These are phyloP conservation scores for Nakazawaea molendinolei DNA, from an alignment of 805 yeast species.

Conservation along the genomic window DNA sequence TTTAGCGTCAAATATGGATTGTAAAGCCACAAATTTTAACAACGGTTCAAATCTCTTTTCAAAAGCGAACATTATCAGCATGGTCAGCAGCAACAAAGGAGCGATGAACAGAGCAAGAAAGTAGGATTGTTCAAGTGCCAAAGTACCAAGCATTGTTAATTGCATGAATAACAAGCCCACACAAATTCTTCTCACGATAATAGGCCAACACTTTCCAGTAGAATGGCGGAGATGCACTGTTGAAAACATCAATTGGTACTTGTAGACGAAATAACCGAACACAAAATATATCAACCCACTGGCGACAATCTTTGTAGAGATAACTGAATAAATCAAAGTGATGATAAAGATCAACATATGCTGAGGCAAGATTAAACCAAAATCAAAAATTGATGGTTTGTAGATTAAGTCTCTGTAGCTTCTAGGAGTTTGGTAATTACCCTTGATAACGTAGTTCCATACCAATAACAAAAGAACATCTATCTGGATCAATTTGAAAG, in stretches of 20 bases:
- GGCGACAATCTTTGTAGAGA: slow-evolving; percentile 79
- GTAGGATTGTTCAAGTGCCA: slow-evolving; percentile 54
- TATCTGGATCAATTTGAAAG: slow-evolving; percentile 46
- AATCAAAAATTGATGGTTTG: slow-evolving; percentile 52
- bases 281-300: slow-evolving; percentile 82
- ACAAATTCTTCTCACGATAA: slow-evolving; percentile 49
- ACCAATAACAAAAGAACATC: slow-evolving; percentile 45
- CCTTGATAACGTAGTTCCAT: slow-evolving; percentile 30
- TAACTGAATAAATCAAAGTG: slow-evolving; percentile 79
- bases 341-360: slow-evolving; percentile 82
- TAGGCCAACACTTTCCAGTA: slow-evolving; percentile 86
- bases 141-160: slow-evolving; percentile 57
- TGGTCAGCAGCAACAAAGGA: slow-evolving; percentile 42
- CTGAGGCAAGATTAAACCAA: slow-evolving; percentile 83
- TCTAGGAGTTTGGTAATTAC: slow-evolving; percentile 39
- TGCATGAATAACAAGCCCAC: slow-evolving; percentile 51
- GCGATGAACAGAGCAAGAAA: slow-evolving; percentile 39
- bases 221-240: slow-evolving; percentile 96
- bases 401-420: slow-evolving; percentile 44
- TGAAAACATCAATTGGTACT: slow-evolving; percentile 83
- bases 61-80: slow-evolving; percentile 40
- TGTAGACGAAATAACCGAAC: slow-evolving; percentile 82
- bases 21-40: slow-evolving; percentile 48
- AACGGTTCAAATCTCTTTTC: slow-evolving; percentile 50
- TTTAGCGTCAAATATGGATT: slow-evolving; percentile 39